Base-by-base conservation (phyloP, 352 stramenopile genomes). In the Thalassiosira livingstoniorum region DNA sequence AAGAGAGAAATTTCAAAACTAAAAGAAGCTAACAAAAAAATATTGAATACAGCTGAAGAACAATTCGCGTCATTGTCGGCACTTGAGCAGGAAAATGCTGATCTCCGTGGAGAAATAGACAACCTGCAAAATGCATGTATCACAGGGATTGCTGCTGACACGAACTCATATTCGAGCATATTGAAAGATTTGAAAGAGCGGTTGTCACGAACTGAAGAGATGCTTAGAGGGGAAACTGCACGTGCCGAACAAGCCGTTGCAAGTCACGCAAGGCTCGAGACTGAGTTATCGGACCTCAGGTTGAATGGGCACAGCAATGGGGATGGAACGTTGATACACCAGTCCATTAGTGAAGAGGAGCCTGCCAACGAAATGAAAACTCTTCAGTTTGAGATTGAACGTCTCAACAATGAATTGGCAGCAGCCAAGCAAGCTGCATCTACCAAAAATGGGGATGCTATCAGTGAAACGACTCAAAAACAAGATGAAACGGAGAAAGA, bases 401-500 rank as follows among this genome's bases (percentile, higher is more conserved):
- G 78, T 32, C 69, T 89, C 29, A 58, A 74, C 27, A 82, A 67
- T 35, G 82, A 89, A 45, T 66, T 89, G 23, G 55, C 34, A 25
- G 55, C 55, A 1, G 65, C 66, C 7, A 86, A 74, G 47, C 54
- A 84, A 31, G 21, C 21, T 27, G 4, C 27, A n/a, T 27, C 11
- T 7, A 58, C 21, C n/a, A 23, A 58, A 29, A 43, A 78, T 42
- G 39, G 35, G 7, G 43, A 70, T 21, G 47, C 62, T 53, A 45
- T 27, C 60, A 61, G 82, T 35, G 63, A 75, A 15, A 76, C 87
- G 34, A 78, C 27, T 58, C 57, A 54, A 43, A 15, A 83, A 82
- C 70, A 82, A 90, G 37, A 29, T 91, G 23, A 80, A 78, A 62
- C 73, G 73, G 21, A 88, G 63, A 90, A 90, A 69, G 82, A 90